Evolutionary conservation across 2,329 filamentous ascomycete genomes (phyloP).

Genomic region (Penicillium decumbens): DNA sequence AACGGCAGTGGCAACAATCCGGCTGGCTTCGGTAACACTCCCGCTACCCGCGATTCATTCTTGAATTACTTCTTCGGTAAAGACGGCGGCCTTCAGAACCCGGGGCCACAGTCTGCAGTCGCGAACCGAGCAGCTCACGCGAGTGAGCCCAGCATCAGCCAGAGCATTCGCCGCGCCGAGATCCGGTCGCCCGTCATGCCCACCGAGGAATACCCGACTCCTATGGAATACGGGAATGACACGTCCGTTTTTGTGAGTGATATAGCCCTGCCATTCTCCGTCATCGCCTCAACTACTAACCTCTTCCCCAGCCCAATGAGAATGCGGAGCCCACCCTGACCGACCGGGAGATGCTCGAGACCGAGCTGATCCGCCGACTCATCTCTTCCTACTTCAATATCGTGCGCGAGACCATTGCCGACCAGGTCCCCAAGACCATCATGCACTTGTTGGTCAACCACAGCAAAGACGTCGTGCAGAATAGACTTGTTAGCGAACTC

Average conservation of each 20-base stretch:
- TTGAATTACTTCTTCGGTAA: conserved; percentile 99
- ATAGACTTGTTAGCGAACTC: conserved; percentile 87
- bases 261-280: background rate
- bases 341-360: conserved; percentile 94
- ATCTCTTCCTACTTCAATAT: conserved; percentile 99
- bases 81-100: conserved; percentile 59
- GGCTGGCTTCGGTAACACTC: conserved; percentile 56
- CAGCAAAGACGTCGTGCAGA: conserved; percentile 96
- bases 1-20: conserved; percentile 65
- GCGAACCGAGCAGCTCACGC: conserved; percentile 65
- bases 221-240: conserved; percentile 41
- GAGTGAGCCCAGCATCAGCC: conserved; percentile 74
- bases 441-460: conserved; percentile 99
- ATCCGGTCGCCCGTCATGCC: conserved; percentile 43
- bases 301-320: conserved; percentile 33
- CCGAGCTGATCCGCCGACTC: conserved; percentile 89
- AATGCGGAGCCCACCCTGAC: conserved; percentile 78
- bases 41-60: conserved; percentile 78
- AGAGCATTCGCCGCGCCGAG: conserved; percentile 70
- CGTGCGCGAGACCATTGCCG: conserved; percentile 94
- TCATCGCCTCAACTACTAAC: background rate
- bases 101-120: conserved; percentile 37
- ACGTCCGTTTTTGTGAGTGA: conserved; percentile 47
- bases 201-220: conserved; percentile 38
- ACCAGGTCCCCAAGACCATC: conserved; percentile 96